Conservation (phyloP, 345 rosid species). For the Hibiscus tridactylites region DNA sequence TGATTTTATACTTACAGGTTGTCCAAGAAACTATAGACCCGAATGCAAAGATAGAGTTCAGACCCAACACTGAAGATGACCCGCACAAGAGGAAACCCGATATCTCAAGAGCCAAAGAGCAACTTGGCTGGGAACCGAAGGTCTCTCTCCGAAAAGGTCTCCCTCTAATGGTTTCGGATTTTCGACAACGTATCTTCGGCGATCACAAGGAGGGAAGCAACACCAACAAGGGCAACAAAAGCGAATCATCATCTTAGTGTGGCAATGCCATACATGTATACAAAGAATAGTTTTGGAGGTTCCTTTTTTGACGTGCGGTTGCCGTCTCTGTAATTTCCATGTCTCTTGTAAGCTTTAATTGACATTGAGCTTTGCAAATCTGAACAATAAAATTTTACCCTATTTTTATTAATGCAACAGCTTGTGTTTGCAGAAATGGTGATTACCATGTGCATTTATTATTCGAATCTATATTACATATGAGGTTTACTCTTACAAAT, state of each 20-base stretch:
- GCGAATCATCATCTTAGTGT: constrained; percentile 30
- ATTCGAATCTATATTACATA: not conserved
- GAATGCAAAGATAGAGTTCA: constrained; percentile 86
- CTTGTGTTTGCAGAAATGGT: not conserved
- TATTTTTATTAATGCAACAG: not conserved
- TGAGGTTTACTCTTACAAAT: not conserved
- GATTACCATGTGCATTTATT: not conserved
- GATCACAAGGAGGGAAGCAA: constrained; percentile 62
- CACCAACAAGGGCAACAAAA: constrained; percentile 17
- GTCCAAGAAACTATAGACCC: constrained; percentile 96
- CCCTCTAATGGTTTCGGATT: constrained; percentile 92
- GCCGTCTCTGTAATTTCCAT: constrained; percentile 8
- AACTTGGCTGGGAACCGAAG: constrained; percentile 91
- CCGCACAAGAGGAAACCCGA: constrained; percentile 99
- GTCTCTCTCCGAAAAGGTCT: constrained; percentile 80
- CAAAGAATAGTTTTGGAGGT: constrained; percentile 3
- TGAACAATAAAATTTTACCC: not conserved
- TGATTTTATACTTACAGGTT: constrained; percentile 41
- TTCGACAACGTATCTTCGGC: constrained; percentile 83
- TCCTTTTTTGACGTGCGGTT: not conserved
- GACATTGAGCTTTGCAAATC: constrained; percentile 6
- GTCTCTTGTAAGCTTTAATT: constrained; percentile 9
- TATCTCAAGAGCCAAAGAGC: constrained; percentile 79
- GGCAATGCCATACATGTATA: not conserved
- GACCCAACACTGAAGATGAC: constrained; percentile 91